Base-by-base conservation (phyloP, 805 yeast genomes). In the Kluyveromyces nonfermentans region DNA sequence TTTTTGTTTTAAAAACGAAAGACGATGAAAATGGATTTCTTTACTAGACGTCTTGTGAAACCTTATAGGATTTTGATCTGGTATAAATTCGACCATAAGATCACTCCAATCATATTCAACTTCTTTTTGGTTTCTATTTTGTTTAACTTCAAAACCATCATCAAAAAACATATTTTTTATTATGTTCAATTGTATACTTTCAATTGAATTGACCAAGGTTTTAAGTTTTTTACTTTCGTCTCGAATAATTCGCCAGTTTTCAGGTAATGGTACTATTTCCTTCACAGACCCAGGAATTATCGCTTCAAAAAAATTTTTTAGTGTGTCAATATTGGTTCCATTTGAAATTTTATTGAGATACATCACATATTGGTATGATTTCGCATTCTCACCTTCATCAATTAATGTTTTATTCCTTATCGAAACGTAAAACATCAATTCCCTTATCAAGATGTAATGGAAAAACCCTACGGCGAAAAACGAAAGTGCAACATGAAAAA, bases 401-500 rank as follows among this genome's bases (percentile, higher is more conserved):
- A 28, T 61, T 46, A 38, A 76, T 53, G 2, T 62, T 46, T 34
- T 76, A 75, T 49, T 80, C 63, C 33, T 79, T 70, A 34, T 65
- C 65, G 21, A 75, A 71, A 50, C 72, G 74, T 43, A 40, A 40
- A 66, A 60, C 7, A 66, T 65, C 37, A 87, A 62, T 54, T 88
- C 96, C 35, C 66, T 61, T 1, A 73, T 51, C 7, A 87, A 55
- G 19, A 82, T 53, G 42, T 68, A 61, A 51, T 85, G 84, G 46
- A 83, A 76, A 63, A 75, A 67, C 0, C 67, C 51, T 2, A 85
- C 69, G 1, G 80, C 74, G 2, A 77, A 50, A 0, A 81, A 44
- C 2, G 84, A 70, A 62, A 82, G 64, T 0, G 77, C 56, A 42
- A 87, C 73, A 60, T 87, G 96, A 18, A 78, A 75, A 46, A 78